These are phyloP conservation scores for Dioscorea cayenensis DNA, from an alignment of 116 monocot species.

Conservation along the genomic window DNA sequence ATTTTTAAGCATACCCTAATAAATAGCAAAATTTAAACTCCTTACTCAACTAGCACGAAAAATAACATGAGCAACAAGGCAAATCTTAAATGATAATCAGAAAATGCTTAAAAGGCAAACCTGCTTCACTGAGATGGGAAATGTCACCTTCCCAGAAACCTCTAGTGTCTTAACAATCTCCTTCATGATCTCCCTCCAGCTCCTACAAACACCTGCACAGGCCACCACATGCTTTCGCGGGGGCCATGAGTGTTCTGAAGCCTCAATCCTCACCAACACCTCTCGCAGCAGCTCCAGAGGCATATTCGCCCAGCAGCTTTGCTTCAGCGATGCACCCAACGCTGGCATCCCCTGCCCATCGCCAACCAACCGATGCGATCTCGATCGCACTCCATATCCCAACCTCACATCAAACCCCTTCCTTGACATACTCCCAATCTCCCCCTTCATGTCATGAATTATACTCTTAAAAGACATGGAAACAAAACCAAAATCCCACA, in stretches of 20 bases:
- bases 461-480: constrained; percentile 10
- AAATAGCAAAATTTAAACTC: background rate
- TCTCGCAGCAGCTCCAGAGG: constrained; percentile 79
- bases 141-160: constrained; percentile 68
- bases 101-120: constrained; percentile 14
- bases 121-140: constrained; percentile 85
- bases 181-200: constrained; percentile 82
- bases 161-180: constrained; percentile 81
- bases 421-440: constrained; percentile 32
- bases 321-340: constrained; percentile 40
- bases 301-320: constrained; percentile 73
- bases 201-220: constrained; percentile 83
- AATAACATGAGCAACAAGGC: background rate
- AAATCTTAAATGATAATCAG: background rate
- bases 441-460: constrained; percentile 5
- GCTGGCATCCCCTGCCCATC: constrained; percentile 14
- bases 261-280: constrained; percentile 75
- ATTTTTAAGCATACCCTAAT: background rate
- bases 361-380: constrained; percentile 37
- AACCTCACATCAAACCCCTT: constrained; percentile 47
- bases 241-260: constrained; percentile 54
- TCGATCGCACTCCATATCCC: constrained; percentile 27
- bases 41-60: background rate
- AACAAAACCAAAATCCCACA: background rate
- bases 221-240: constrained; percentile 68